These are phyloP conservation scores for Gentiana dahurica DNA, from an alignment of 257 asterid genomes.

Conservation along the genomic window DNA sequence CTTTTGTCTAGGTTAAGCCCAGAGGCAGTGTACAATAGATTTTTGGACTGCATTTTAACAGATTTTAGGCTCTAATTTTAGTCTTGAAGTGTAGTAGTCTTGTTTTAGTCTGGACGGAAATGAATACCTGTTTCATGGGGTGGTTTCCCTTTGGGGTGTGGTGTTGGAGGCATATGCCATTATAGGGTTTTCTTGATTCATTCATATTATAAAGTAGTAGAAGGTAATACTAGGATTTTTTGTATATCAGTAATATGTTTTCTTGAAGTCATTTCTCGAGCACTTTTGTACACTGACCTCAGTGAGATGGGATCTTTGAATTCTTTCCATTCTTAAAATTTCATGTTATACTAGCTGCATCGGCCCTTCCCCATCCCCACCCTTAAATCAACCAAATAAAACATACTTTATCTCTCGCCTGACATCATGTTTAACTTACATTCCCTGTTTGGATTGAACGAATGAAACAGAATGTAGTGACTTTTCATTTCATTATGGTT, in stretches of 20 bases:
- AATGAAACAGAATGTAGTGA: too few species aligned
- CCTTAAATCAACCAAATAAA: too few species aligned
- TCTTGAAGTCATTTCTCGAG: not conserved
- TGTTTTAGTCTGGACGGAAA: slow-evolving; percentile 11
- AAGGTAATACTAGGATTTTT: not conserved
- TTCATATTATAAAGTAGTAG: not conserved
- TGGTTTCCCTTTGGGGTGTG: slow-evolving; percentile 3
- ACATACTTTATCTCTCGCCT: too few species aligned
- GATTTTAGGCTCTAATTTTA: slow-evolving; percentile 25
- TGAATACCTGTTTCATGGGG: slow-evolving; percentile 4
- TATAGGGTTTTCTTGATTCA: slow-evolving; percentile 2
- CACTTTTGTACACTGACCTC: slow-evolving; percentile 6
- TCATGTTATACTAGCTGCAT: too few species aligned
- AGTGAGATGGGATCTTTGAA: not conserved
- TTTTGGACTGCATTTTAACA: slow-evolving; percentile 14
- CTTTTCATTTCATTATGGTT: too few species aligned
- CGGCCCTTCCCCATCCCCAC: too few species aligned
- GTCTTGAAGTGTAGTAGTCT: slow-evolving; percentile 11
- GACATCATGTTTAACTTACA: too few species aligned
- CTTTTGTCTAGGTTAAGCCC: slow-evolving; percentile 9
- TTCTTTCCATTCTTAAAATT: not conserved
- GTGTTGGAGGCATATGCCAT: slow-evolving; percentile 3
- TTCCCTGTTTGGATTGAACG: too few species aligned
- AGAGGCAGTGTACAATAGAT: slow-evolving; percentile 22
- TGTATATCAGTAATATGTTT: slow-evolving; percentile 4